Evolutionary conservation across 345 rosid species (phyloP), one percentile per base, ranked within the genome.

Genomic region (Corchorus capsularis): DNA sequence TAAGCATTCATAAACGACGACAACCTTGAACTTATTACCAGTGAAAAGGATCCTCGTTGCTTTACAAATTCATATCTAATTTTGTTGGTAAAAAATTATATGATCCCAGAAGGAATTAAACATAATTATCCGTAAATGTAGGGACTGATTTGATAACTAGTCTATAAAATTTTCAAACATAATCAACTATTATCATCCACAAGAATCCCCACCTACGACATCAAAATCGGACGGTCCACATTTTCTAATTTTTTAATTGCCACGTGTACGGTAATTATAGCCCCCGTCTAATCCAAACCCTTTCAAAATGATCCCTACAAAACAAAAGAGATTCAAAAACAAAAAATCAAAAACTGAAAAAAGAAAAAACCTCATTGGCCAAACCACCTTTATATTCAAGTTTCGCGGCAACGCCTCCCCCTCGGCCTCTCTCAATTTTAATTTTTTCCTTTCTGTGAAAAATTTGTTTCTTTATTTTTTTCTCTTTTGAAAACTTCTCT

Each of bases 401-500:
- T 89, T 89, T 89, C 90, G 89, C 93, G 93, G 93, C 90, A 89
- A 89, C 74, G 63, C 70, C 72, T 1, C 71, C 22, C 41, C 37
- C 45, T 74, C 57, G 14, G 16, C 15, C 43, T 77, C 79, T 46
- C 74, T 37, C 73, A 61, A 72, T 13, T n/a, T n/a, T n/a, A 54
- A 6, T 4, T 1, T 16, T 19, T 47, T 15, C 16, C 11, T 4
- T 27, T 8, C 22, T 11, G 6, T 22, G 16, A 49, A 49, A 49
- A 43, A 2, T 43, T 46, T 9, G 8, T 41, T 41, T 27, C n/a
- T n/a, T n/a, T n/a, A n/a, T n/a, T 72, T 17, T 27, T 35, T 32
- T 46, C 57, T 57, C 11, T 50, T 16, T 43, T 60, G 15, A 66
- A 65, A 45, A 45, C 9, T 39, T 43, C 37, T 54, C 45, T 59